Evolutionary conservation across 768 basidiomycete genomes (phyloP), one percentile per base, ranked within the genome.

Genomic region (Mycena capillaripes): DNA sequence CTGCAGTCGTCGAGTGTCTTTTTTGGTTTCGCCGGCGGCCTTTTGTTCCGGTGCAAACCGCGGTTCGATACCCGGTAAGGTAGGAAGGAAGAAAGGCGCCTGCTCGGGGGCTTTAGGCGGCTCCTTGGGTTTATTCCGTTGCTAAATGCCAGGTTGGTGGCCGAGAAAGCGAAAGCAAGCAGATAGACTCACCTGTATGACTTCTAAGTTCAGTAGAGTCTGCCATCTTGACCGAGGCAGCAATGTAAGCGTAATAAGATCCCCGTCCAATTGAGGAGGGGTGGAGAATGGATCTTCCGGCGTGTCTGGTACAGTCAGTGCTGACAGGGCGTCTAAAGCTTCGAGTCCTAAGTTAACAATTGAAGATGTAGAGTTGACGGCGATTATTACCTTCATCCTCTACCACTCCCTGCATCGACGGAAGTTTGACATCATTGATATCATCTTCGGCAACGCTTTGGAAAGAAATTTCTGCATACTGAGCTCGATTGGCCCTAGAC

Each of bases 81-180:
- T 96, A 25, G 97, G 98, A 19, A 99, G 85, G 87, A 99, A 99
- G 86, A 99, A 99, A 0, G 98, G 98, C 1, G 97, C 97, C 70
- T 95, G 90, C 82, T 98, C 97, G 16, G 96, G 95, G 29, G 93
- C 94, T 82, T 99, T 98, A 9, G 97, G 96, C 0, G 97, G 90
- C 73, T 98, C 97, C 81, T 94, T 96, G 16, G 98, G 97, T 85
- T 97, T 98, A 81, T 99, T 99, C 65, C 98, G 92, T 88, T 94
- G 93, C 93, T 97, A 71, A 48, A 55, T 7, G 19, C n/a, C 16
- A 3, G n/a, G 21, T 23, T 53, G 14, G 63, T 55, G 44, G 55
- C 36, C 12, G 61, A 12, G 57, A 60, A 19, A 50, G 44, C 44
- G 40, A 59, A 71, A 34, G 32, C 10, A 38, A 38, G 53, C 29